Evolutionary conservation across 2,329 filamentous ascomycete genomes (phyloP), one percentile per base, ranked within the genome.

Genomic region (Aspergillus fructus): DNA sequence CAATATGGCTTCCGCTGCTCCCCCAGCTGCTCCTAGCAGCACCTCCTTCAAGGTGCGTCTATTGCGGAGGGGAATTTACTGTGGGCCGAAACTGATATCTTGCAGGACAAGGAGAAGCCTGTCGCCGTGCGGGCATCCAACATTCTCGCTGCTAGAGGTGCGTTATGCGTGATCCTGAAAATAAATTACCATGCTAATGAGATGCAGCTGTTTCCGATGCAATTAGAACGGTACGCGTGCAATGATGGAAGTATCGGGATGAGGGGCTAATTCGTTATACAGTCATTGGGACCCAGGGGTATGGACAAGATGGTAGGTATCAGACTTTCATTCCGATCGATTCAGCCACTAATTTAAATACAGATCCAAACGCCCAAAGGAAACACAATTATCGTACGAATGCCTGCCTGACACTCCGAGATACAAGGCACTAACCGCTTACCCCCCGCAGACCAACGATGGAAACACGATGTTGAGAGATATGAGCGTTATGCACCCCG

Each of bases 401-500:
- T 42, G 62, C 39, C 60, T 56, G 52, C 56, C 54, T 50, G 50
- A 13, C 27, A 13, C 27, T 34, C 50, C 52, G 53, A 59, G 33
- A 52, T 47, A 55, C 43, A 53, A 74, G 74, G 65, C 15, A 77
- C 55, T 54, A 45, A 58, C 50, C 43, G 12, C 40, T 62, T 61
- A 30, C 27, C 59, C 60, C 54, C 53, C 62, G 61, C 64, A 81
- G 78, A 99, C 94, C 72, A 99, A 99, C 82, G 94, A 99, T 79
- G 94, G 94, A 76, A 96, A 96, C 81, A 99, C 94, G 57, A 99
- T 99, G 93, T 81, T 99, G 72, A 96, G 90, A 81, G 93, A 93
- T 82, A 97, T 99, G 94, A 90, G 91, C 64, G 94, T 99, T 66
- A 92, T 99, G 89, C 94, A 99, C 74, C 94, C 94, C n/a, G 96